Evolutionary conservation across 78 protist genomes (phyloP).

Genomic region (Emiliania huxleyi): DNA sequence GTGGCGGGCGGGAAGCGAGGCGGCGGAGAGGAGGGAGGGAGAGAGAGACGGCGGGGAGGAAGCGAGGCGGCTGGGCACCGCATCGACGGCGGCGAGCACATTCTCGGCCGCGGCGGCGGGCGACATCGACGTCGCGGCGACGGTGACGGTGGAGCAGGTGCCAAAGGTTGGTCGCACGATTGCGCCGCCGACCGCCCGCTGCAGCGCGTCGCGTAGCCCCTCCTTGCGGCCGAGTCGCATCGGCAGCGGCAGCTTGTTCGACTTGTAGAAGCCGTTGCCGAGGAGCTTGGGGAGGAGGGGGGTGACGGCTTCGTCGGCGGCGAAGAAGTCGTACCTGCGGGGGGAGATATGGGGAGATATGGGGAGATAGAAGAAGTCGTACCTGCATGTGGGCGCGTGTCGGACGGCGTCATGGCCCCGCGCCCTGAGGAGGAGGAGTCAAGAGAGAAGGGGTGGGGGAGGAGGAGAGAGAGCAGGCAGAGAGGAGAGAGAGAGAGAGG

Average conservation of each 20-base stretch:
- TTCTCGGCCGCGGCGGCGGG: background rate
- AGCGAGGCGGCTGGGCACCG: too few species aligned
- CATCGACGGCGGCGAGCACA: background rate
- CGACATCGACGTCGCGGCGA: background rate
- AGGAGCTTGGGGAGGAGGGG: background rate
- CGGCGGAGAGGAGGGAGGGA: too few species aligned
- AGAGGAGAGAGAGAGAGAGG: too few species aligned
- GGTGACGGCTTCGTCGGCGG: background rate
- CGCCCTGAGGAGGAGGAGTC: too few species aligned
- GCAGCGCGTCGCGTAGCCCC: background rate
- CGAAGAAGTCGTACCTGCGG: background rate
- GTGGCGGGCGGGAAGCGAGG: too few species aligned
- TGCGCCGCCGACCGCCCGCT: background rate
- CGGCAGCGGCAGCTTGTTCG: background rate
- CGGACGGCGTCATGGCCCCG: too few species aligned
- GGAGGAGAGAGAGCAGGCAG: too few species aligned
- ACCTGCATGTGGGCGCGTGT: too few species aligned
- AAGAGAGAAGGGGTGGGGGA: too few species aligned
- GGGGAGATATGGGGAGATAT: too few species aligned
- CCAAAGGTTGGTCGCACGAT: background rate
- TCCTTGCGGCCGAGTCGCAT: background rate
- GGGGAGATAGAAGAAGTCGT: too few species aligned
- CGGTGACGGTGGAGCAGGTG: background rate
- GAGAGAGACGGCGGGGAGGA: too few species aligned
- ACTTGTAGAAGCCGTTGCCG: background rate